A percentile compares a stretch with the other conserved stretches of the same genome.
phyloP scores from a whole-genome alignment of 345 rosid species.

The Reutealis trisperma region DNA sequence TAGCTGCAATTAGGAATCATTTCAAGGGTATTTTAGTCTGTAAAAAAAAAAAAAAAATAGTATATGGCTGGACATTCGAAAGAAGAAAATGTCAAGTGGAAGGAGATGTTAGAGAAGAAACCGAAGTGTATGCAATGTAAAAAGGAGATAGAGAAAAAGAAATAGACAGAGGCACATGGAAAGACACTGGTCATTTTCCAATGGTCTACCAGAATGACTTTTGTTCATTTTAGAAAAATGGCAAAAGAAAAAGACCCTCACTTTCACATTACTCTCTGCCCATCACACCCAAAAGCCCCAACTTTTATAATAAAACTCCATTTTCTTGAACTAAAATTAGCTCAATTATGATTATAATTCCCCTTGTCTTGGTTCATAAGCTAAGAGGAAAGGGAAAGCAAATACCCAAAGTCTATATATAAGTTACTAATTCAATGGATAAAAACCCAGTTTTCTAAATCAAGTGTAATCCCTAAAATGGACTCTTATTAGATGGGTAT shows the following conservation, averaged over 20 bases:
- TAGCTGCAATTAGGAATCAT: constrained; percentile 45
- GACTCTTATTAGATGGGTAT: neutral
- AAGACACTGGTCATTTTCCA: constrained; percentile 24
- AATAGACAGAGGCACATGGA: constrained; percentile 25
- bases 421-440: neutral
- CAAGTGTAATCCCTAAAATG: neutral
- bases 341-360: neutral
- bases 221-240: constrained; percentile 25
- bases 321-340: neutral
- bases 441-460: neutral
- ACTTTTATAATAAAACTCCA: neutral
- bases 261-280: neutral
- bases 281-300: neutral
- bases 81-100: constrained; percentile 33
- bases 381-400: neutral
- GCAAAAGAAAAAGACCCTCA: constrained; percentile 24
- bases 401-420: neutral
- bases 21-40: constrained; percentile 12
- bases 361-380: neutral
- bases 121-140: constrained; percentile 40
- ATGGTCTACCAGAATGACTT: constrained; percentile 37
- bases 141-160: constrained; percentile 10
- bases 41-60: no score
- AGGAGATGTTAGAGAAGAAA: constrained; percentile 7
- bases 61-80: constrained; percentile 1